Base-by-base conservation (phyloP, 345 rosid species). In the Lepidium africanum region DNA sequence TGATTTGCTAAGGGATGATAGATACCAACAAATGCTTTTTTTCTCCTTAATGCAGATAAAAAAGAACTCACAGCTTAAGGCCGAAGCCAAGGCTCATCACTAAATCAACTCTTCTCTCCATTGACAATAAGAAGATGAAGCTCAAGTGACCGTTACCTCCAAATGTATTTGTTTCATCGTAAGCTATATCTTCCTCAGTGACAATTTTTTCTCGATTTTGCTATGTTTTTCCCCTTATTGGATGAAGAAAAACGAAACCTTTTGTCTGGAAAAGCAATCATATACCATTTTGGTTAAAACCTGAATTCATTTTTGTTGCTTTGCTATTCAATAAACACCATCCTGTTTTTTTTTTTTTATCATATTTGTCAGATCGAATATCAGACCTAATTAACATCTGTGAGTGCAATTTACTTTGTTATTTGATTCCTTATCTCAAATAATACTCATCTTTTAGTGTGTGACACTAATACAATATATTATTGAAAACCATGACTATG, bases 81-180 rank as follows among this genome's bases (percentile, higher is more conserved):
- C 78, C 0, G 70, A 75, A 54, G 78, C 78, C 33, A 68, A 68
- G 57, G 78, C 78, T 75, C 78, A 75, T 68, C 74, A 75, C 33
- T 75, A 62, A 55, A 62, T 46, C 40, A 54, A 19, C 19, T 54
- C 68, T 50, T 59, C 35, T 36, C 37, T 10, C 10, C 32, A n/a
- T 73, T 50, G 40, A 3, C 2, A 73, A 58, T 73, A 73, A 72
- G 76, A 72, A 32, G 43, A 48, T 65, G 71, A 57, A 40, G 65
- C 71, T 30, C 51, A 39, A 65, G 59, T 65, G 53, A 72, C 21
- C 35, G 45, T 64, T 64, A 10, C 56, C 51, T 37, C 25, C 47
- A 65, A 8, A 33, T 65, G 59, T 65, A 47, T 43, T 23, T 72
- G 30, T 57, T 59, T 59, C 58, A 2, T 59, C 35, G 40, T 62